Conservation (phyloP, 2,329 filamentous ascomycete species). For the Alternaria dauci region DNA sequence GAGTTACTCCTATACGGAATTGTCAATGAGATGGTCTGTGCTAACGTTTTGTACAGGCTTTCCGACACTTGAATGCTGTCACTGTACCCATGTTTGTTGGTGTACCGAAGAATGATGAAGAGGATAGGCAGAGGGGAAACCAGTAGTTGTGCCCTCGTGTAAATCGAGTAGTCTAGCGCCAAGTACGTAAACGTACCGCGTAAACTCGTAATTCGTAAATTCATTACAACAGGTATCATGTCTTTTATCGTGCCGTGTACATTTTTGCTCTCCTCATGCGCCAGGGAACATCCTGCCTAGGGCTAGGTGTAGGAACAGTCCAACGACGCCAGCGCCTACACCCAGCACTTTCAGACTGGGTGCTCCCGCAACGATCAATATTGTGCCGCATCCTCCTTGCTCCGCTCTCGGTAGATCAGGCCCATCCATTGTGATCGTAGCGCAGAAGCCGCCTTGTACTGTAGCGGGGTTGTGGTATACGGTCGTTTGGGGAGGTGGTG, state of each 20-base stretch:
- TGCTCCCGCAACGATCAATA: constrained; percentile 45
- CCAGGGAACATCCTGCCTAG: constrained; percentile 40
- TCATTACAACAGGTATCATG: constrained; percentile 24
- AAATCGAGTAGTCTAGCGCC: constrained; percentile 16
- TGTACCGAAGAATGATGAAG: constrained; percentile 63
- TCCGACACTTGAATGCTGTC: constrained; percentile 62
- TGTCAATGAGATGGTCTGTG: neutral
- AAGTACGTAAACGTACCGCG: constrained; percentile 17
- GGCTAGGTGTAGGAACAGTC: constrained; percentile 35
- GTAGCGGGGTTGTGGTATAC: constrained; percentile 36
- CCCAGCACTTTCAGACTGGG: constrained; percentile 29
- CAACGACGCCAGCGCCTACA: constrained; percentile 25
- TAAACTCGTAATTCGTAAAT: constrained; percentile 34
- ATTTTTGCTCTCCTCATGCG: constrained; percentile 9
- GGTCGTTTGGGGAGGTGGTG: constrained; percentile 34
- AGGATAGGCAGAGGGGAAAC: constrained; percentile 61
- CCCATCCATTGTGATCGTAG: constrained; percentile 48
- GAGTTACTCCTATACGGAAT: constrained; percentile 47
- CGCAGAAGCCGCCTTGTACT: constrained; percentile 45
- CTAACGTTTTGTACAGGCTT: constrained; percentile 55
- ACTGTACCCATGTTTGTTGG: constrained; percentile 61
- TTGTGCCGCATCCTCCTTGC: constrained; percentile 49
- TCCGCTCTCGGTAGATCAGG: constrained; percentile 45
- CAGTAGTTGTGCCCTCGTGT: constrained; percentile 21
- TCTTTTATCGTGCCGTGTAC: constrained; percentile 10